These are phyloP conservation scores for Xylaria palmicola DNA, from an alignment of 495 filamentous ascomycete genomes.

Conservation along the genomic window DNA sequence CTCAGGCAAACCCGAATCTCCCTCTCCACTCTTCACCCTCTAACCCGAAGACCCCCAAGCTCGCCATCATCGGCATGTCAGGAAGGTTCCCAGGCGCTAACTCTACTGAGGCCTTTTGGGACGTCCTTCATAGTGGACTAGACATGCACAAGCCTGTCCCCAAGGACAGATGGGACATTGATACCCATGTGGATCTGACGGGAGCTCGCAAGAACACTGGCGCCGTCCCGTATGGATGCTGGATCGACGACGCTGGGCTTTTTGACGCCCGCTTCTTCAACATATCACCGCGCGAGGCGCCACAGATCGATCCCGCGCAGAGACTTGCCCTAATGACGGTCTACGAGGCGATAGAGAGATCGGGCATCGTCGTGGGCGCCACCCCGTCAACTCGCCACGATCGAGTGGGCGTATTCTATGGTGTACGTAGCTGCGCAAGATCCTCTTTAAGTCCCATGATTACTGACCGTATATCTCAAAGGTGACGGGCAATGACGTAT, in stretches of 20 bases:
- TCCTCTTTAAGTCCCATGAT: too few species aligned
- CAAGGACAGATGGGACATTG: neutral
- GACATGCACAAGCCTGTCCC: neutral
- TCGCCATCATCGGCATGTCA: slow-evolving; percentile 68
- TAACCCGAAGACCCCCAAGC: slow-evolving; percentile 6
- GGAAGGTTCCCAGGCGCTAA: slow-evolving; percentile 60
- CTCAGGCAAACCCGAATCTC: too few species aligned
- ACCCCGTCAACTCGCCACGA: neutral
- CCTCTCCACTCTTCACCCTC: too few species aligned
- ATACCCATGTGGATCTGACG: neutral
- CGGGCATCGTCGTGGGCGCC: slow-evolving; percentile 67
- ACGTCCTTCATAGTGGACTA: neutral
- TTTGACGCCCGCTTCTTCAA: slow-evolving; percentile 73
- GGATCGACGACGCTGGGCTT: slow-evolving; percentile 4
- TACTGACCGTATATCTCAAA: too few species aligned
- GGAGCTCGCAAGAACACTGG: slow-evolving; percentile 63
- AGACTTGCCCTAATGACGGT: slow-evolving; percentile 70
- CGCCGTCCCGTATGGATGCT: slow-evolving; percentile 63
- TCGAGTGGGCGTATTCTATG: neutral
- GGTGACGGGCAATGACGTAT: too few species aligned
- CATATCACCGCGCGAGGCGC: slow-evolving; percentile 81
- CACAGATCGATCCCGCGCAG: slow-evolving; percentile 76
- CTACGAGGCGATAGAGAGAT: slow-evolving; percentile 80
- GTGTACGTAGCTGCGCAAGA: slow-evolving; percentile 65
- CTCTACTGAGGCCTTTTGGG: slow-evolving; percentile 60